Percentiles rank a stretch among this genome's conserved stretches.
These are phyloP conservation scores for Umbelopsis isabellina DNA, from an alignment of 192 early-diverging fungal genomes.

Conservation along the genomic window DNA sequence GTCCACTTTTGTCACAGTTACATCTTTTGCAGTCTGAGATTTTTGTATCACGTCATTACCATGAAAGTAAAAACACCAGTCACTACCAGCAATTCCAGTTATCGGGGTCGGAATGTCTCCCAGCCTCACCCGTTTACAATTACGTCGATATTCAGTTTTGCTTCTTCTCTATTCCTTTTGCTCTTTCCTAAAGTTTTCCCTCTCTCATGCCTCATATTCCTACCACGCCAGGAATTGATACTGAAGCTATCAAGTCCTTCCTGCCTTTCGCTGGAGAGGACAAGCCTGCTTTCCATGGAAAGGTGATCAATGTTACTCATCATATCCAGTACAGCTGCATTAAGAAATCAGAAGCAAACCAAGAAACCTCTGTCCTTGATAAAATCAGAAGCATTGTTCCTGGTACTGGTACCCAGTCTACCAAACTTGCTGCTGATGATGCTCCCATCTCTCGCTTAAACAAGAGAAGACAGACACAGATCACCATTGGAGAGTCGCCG, in stretches of 20 bases:
- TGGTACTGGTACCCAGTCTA: not conserved
- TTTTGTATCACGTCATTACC: conserved; percentile 12
- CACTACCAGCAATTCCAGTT: not conserved
- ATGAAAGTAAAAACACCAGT: conserved; percentile 1
- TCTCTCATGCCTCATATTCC: conserved; percentile 6
- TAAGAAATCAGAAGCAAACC: not conserved
- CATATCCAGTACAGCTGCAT: conserved; percentile 57
- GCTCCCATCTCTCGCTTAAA: conserved; percentile 24
- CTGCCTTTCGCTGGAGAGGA: conserved; percentile 10
- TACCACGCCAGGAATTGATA: conserved; percentile 10
- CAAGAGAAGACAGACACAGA: conserved; percentile 10
- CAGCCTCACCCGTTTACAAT: not conserved
- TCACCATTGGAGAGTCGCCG: conserved; percentile 13
- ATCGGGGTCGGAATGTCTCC: not conserved
- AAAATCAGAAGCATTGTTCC: conserved; percentile 32
- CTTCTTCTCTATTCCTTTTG: not conserved
- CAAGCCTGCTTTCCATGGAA: conserved; percentile 28
- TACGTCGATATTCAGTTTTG: not conserved
- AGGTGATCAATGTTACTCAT: conserved; percentile 62
- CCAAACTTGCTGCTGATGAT: not conserved
- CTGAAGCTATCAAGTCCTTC: conserved; percentile 7
- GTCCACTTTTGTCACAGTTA: conserved; percentile 9
- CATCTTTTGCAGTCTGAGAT: too few relatives aligned
- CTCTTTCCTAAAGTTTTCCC: not conserved
- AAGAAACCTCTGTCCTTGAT: not conserved